Base-by-base conservation (phyloP, 106 monocot genomes). In the Apostasia shenzhenica region DNA sequence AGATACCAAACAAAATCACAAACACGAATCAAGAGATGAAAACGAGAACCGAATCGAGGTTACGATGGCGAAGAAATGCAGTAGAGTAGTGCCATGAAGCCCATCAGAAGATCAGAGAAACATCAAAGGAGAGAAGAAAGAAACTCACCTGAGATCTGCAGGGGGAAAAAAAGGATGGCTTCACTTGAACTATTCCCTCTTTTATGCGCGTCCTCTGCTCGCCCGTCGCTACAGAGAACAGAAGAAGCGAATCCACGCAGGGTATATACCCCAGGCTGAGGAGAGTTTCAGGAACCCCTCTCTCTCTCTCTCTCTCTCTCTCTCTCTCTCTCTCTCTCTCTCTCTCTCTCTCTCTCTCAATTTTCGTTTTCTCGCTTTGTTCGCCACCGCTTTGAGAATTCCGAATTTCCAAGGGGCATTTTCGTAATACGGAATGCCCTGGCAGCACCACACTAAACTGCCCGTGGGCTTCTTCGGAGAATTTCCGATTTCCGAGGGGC, bases 171-270 rank as follows among this genome's bases (percentile, higher is more conserved):
- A 67, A 65, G 53, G 45, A 48, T 38, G 8, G 59, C 53, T 72
- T 52, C 41, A 37, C 7, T 69, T 42, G 1, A 41, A 48, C n/a
- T 52, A 14, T 56, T 68, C 37, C 60, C 59, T 38, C 58, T 58
- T 59, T 26, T 26, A 26, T 13, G 14, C 40, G 6, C n/a, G 39
- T 55, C 14, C 4, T 59, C 49, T 9, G 11, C 14, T 54, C 3
- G 12, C 13, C 45, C 41, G 40, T 69, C 11, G 1, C 26, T 8
- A 0, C 9, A 0, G 11, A 45, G 13, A 10, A 13, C 1, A 43
- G 40, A 37, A 74, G 72, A 72, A 42, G 72, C 12, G 79, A 69
- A 79, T 79, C 73, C 59, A 63, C 68, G 73, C 73, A 79, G 14
- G 47, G 73, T 41, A 79, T 79, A 79, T 79, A 48, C 70, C 74